These are phyloP conservation scores for Tagetes erecta DNA, from an alignment of 129 eudicot species.

Conservation along the genomic window DNA sequence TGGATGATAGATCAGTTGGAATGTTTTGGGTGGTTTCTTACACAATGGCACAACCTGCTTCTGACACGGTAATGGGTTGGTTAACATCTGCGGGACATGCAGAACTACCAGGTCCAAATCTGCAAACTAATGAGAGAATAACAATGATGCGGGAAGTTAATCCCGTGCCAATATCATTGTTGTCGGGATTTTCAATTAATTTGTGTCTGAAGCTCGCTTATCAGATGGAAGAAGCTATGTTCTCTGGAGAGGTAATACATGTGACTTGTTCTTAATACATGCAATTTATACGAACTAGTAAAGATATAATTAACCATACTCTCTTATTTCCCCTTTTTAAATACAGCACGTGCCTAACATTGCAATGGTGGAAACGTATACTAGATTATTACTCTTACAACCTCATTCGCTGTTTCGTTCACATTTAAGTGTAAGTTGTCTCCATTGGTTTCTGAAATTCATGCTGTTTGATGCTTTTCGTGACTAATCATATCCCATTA, in stretches of 20 bases:
- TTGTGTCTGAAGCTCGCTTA: slow-evolving; percentile 73
- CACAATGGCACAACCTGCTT: slow-evolving; percentile 98
- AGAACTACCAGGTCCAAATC: slow-evolving; percentile 66
- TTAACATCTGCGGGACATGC: slow-evolving; percentile 75
- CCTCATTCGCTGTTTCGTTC: slow-evolving; percentile 92
- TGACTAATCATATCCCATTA: not conserved
- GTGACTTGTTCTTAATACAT: slow-evolving; percentile 19
- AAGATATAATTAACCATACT: slow-evolving; percentile 4
- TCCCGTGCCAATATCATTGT: slow-evolving; percentile 80
- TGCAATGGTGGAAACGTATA: slow-evolving; percentile 95
- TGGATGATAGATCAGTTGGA: slow-evolving; percentile 93
- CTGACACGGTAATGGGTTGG: slow-evolving; percentile 88
- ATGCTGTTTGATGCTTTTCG: slow-evolving; percentile 17
- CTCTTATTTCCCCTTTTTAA: slow-evolving; percentile 21
- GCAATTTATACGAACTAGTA: slow-evolving; percentile 13
- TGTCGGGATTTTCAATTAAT: slow-evolving; percentile 85
- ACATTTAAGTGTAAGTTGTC: slow-evolving; percentile 68
- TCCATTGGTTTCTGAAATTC: not conserved
- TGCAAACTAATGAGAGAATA: slow-evolving; percentile 71
- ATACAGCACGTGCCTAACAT: slow-evolving; percentile 88
- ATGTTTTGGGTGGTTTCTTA: slow-evolving; percentile 99
- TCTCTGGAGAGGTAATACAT: slow-evolving; percentile 73
- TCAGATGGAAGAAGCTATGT: slow-evolving; percentile 93
- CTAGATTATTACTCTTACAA: slow-evolving; percentile 79
- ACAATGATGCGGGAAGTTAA: slow-evolving; percentile 87